Evolutionary conservation across 2,329 filamentous ascomycete genomes (phyloP).

Genomic region (Aspergillus floridensis): DNA sequence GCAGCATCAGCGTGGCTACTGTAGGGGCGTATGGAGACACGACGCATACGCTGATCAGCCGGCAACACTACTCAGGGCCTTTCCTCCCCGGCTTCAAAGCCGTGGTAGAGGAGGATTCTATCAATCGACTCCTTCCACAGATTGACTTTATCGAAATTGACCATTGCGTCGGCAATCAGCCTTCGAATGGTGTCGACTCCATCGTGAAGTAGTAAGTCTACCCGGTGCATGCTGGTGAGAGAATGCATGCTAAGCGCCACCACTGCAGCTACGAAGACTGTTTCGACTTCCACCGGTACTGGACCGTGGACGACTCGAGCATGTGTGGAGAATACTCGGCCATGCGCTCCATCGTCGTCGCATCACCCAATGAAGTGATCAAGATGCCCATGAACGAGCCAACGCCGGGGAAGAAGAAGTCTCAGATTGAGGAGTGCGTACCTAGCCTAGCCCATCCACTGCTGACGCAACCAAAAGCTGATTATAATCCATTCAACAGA

Average conservation of each 20-base stretch:
- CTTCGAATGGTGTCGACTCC: constrained; percentile 75
- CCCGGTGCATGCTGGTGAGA: not conserved
- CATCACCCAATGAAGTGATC: constrained; percentile 73
- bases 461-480: too few species aligned
- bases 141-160: constrained; percentile 75
- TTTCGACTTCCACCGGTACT: constrained; percentile 90
- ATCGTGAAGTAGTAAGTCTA: constrained; percentile 52
- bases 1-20: constrained; percentile 66
- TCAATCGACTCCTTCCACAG: constrained; percentile 52
- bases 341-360: constrained; percentile 82
- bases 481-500: constrained; percentile 8
- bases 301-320: constrained; percentile 85
- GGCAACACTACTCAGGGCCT: constrained; percentile 62
- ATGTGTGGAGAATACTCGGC: constrained; percentile 89
- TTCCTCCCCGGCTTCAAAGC: constrained; percentile 76
- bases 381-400: constrained; percentile 99
- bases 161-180: constrained; percentile 93
- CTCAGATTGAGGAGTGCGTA: constrained; percentile 80
- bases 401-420: constrained; percentile 76
- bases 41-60: constrained; percentile 79
- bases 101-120: constrained; percentile 45
- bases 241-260: constrained; percentile 14
- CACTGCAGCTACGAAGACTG: constrained; percentile 69
- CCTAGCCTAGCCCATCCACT: too few species aligned
- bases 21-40: constrained; percentile 88